Base-by-base conservation (phyloP, 2,329 filamentous ascomycete species). In the Pyricularia pennisetigena region DNA sequence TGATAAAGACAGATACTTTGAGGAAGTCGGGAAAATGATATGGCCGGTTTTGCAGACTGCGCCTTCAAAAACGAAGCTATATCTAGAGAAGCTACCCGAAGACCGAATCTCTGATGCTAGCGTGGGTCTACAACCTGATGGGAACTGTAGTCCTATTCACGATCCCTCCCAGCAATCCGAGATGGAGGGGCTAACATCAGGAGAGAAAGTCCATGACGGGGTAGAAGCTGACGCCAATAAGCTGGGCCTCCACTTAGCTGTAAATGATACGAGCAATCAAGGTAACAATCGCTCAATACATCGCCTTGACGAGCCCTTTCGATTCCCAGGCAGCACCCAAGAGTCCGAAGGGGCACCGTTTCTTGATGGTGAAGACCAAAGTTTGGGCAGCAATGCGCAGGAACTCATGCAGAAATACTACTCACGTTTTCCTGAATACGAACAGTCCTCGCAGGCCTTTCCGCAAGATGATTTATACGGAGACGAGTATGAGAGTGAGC, bases 21-120 rank as follows among this genome's bases (percentile, higher is more conserved):
- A 67, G 8, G 29, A 16, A 4, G 64, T 67, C 26, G 30, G 66
- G 16, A 29, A 49, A 23, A 64, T 24, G 32, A 9, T 67, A 3
- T 67, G 66, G 66, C 57, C 66, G 6, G 63, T 67, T 20, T 28
- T 67, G 12, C 66, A 67, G 49, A 29, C 30, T 24, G 16, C 59
- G 2, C 61, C 62, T 49, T 67, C 66, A 8, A 29, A 28, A 9
- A 67, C 23, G 6, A 67, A 61, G 28, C 10, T 32, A 5, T 59
- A 16, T 62, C 66, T 62, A 6, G n/a, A 54, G 20, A n/a, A n/a
- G 7, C 26, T 29, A 12, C 66, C 28, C n/a, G 26, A 67, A 14
- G 65, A 59, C 28, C n/a, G 24, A 59, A 10, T 10, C 24, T n/a
- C 32, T n/a, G 26, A 16, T 57, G 20, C 20, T 63, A 63, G 1